These are phyloP conservation scores for Pythium folliculosum DNA, from an alignment of 352 stramenopile genomes.

Conservation along the genomic window DNA sequence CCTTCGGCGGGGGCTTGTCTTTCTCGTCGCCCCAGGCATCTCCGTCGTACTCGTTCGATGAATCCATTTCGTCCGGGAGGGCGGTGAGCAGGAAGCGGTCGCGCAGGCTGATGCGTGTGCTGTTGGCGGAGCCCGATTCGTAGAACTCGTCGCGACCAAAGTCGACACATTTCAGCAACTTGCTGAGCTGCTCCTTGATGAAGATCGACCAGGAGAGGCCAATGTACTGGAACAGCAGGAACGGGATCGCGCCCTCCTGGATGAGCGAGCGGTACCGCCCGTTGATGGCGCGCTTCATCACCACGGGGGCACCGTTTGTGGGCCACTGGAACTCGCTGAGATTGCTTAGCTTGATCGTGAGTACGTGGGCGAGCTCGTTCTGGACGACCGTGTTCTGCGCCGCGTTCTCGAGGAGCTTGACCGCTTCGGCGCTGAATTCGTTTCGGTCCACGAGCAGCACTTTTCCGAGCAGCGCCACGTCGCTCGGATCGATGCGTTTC, in stretches of 20 bases:
- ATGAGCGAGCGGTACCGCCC: constrained; percentile 25
- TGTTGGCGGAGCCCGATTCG: background rate
- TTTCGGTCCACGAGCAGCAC: constrained; percentile 16
- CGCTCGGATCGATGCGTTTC: background rate
- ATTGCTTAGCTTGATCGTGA: constrained; percentile 24
- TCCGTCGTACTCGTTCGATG: background rate
- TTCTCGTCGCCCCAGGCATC: background rate
- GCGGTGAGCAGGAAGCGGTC: constrained; percentile 13
- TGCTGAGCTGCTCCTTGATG: constrained; percentile 4
- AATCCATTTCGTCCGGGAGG: constrained; percentile 2
- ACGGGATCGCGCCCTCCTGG: constrained; percentile 25
- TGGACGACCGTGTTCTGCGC: constrained; percentile 5
- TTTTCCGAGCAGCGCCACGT: constrained; percentile 4
- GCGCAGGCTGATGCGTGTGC: constrained; percentile 4
- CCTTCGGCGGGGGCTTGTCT: background rate
- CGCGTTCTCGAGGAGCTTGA: constrained; percentile 14
- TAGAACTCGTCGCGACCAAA: background rate
- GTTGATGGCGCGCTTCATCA: constrained; percentile 26
- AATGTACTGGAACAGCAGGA: constrained; percentile 30
- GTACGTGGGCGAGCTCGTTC: constrained; percentile 19
- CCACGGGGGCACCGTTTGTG: constrained; percentile 9
- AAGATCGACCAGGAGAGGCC: constrained; percentile 18
- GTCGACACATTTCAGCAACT: constrained; percentile 14
- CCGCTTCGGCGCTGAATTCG: constrained; percentile 9
- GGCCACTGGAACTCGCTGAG: constrained; percentile 27